Evolutionary conservation across 192 early-diverging fungal genomes (phyloP).

Genomic region (Coemansia umbellata): DNA sequence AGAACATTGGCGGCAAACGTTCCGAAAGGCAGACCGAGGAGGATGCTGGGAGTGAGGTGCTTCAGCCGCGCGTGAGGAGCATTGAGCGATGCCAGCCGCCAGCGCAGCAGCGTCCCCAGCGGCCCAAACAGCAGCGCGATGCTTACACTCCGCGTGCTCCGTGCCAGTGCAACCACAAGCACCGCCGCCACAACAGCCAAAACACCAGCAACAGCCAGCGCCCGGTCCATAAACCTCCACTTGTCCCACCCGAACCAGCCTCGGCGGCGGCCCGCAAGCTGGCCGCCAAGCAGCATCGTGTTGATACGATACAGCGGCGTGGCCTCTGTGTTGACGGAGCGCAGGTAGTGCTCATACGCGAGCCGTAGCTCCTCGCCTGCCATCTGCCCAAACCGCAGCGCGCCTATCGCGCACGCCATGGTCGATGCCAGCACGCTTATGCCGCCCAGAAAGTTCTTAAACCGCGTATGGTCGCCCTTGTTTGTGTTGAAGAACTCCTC

Average conservation of each 20-base stretch:
- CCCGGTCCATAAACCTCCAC: constrained; percentile 18
- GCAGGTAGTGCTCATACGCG: not conserved
- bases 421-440: constrained; percentile 29
- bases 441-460: constrained; percentile 46
- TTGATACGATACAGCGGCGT: constrained; percentile 7
- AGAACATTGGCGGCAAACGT: constrained; percentile 42
- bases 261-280: constrained; percentile 1
- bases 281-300: constrained; percentile 13
- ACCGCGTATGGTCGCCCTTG: constrained; percentile 10
- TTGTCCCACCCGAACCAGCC: constrained; percentile 34
- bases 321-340: not conserved
- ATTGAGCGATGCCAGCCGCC: constrained; percentile 40
- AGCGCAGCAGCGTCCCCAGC: constrained; percentile 36
- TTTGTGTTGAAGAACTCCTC: constrained; percentile 40
- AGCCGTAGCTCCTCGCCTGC: constrained; percentile 24
- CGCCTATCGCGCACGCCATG: constrained; percentile 28
- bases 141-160: constrained; percentile 29
- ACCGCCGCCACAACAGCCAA: constrained; percentile 4
- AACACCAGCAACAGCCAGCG: constrained; percentile 8
- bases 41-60: not conserved
- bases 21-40: constrained; percentile 28
- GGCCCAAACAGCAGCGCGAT: constrained; percentile 37
- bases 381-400: constrained; percentile 32
- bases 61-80: not conserved
- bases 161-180: constrained; percentile 26